phyloP scores from a whole-genome alignment of 768 basidiomycete genomes.

The Suillus bovinus region DNA sequence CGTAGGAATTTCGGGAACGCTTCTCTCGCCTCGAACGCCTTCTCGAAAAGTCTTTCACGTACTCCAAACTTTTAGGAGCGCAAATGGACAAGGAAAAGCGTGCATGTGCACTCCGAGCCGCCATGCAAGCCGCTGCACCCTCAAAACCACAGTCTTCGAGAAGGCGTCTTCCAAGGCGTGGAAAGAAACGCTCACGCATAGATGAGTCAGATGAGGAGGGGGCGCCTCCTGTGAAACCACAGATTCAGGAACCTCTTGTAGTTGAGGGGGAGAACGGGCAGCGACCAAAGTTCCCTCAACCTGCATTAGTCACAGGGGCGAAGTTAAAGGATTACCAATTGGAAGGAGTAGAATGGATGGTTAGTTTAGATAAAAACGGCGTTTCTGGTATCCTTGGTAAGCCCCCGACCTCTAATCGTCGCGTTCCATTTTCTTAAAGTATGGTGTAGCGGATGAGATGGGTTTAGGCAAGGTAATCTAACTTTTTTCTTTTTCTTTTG shows the following conservation, averaged over 20 bases:
- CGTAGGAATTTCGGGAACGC: conserved; percentile 50
- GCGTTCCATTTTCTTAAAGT: conserved; percentile 6
- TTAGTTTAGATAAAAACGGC: conserved; percentile 81
- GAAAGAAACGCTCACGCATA: conserved; percentile 16
- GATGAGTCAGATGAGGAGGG: conserved; percentile 17
- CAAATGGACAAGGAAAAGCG: conserved; percentile 68
- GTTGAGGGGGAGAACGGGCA: conserved; percentile 5
- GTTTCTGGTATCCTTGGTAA: conserved; percentile 77
- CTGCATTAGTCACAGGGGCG: conserved; percentile 79
- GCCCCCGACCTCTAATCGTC: conserved; percentile 25
- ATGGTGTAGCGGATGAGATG: conserved; percentile 86
- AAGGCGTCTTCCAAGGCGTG: conserved; percentile 4
- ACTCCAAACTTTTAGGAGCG: conserved; percentile 66
- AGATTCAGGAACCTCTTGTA: background rate
- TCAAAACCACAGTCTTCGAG: conserved; percentile 14
- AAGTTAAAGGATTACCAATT: conserved; percentile 89
- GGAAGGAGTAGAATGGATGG: conserved; percentile 96
- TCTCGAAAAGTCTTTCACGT: conserved; percentile 76
- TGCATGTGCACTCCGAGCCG: conserved; percentile 30
- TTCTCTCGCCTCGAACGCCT: conserved; percentile 60
- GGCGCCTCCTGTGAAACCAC: conserved; percentile 14
- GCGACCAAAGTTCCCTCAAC: conserved; percentile 61
- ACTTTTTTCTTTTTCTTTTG: conserved; percentile 3
- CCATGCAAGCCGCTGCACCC: conserved; percentile 22
- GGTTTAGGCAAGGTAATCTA: conserved; percentile 76